Percentiles rank a stretch among this genome's conserved stretches.
These are phyloP conservation scores for Phytophthora kernoviae DNA, from an alignment of 352 stramenopile species.

Conservation along the genomic window DNA sequence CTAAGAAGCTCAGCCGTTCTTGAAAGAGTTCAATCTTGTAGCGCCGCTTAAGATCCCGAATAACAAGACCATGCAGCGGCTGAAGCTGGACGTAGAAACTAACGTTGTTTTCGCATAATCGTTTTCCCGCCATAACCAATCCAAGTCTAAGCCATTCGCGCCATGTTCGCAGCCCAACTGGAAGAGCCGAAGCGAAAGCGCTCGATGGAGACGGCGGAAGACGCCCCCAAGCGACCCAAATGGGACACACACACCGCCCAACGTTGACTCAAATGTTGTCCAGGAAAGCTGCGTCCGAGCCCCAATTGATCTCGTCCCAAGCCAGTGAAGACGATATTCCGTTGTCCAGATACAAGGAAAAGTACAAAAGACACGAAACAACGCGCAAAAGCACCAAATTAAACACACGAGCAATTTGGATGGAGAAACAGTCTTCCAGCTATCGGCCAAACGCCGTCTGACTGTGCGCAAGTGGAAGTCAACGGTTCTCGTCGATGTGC, in stretches of 20 bases:
- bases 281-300: constrained; percentile 16
- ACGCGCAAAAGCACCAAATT: constrained; percentile 8
- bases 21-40: constrained; percentile 61
- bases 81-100: constrained; percentile 30
- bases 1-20: constrained; percentile 46
- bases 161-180: not conserved
- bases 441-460: constrained; percentile 62
- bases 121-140: constrained; percentile 17
- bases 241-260: constrained; percentile 1
- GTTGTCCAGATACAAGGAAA: constrained; percentile 11
- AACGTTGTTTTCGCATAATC: not conserved
- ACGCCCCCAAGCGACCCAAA: constrained; percentile 25
- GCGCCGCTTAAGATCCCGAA: constrained; percentile 54
- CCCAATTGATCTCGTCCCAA: constrained; percentile 22
- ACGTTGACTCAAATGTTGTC: constrained; percentile 32
- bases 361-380: not conserved
- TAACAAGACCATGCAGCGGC: constrained; percentile 37
- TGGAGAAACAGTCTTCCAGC: constrained; percentile 47
- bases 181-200: constrained; percentile 26
- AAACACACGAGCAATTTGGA: constrained; percentile 15
- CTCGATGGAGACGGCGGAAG: constrained; percentile 1
- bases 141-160: constrained; percentile 12
- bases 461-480: constrained; percentile 64
- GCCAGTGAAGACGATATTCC: constrained; percentile 19
- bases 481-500: constrained; percentile 65